phyloP scores from a whole-genome alignment of 1,284 basidiomycete species.

The Ustilago nuda region DNA sequence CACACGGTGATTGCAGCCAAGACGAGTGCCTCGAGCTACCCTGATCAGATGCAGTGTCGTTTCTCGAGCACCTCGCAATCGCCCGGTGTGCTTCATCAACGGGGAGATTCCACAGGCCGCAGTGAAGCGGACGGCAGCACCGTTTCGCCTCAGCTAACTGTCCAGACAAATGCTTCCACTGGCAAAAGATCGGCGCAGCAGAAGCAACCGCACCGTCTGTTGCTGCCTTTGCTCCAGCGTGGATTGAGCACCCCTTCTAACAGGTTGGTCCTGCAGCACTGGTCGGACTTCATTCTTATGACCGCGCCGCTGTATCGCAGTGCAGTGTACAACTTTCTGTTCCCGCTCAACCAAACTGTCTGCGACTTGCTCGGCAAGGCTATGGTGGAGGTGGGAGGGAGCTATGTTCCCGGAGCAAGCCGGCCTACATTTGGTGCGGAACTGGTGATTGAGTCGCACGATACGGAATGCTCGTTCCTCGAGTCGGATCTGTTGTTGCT shows the following conservation, averaged over 20 bases:
- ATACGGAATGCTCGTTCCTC: constrained; percentile 32
- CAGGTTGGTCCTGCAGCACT: constrained; percentile 86
- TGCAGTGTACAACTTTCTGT: constrained; percentile 77
- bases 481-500: constrained; percentile 55
- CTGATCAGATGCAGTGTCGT: constrained; percentile 19
- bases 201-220: constrained; percentile 71
- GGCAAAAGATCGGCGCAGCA: neutral
- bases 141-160: neutral
- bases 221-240: constrained; percentile 82
- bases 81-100: constrained; percentile 18
- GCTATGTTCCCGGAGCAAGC: constrained; percentile 60
- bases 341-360: constrained; percentile 83
- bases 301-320: constrained; percentile 85
- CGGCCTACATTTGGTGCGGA: constrained; percentile 48
- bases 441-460: constrained; percentile 29
- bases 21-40: constrained; percentile 14
- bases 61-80: constrained; percentile 22
- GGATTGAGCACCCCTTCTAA: constrained; percentile 80
- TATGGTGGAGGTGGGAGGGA: constrained; percentile 73
- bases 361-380: constrained; percentile 79
- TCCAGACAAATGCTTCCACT: constrained; percentile 4
- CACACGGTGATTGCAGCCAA: constrained; percentile 75
- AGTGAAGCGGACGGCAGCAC: constrained; percentile 12
- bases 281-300: constrained; percentile 95
- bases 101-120: constrained; percentile 16